Evolutionary conservation across 108 stramenopile species (phyloP).

Genomic region (Pseudonitzschia delicatissima): DNA sequence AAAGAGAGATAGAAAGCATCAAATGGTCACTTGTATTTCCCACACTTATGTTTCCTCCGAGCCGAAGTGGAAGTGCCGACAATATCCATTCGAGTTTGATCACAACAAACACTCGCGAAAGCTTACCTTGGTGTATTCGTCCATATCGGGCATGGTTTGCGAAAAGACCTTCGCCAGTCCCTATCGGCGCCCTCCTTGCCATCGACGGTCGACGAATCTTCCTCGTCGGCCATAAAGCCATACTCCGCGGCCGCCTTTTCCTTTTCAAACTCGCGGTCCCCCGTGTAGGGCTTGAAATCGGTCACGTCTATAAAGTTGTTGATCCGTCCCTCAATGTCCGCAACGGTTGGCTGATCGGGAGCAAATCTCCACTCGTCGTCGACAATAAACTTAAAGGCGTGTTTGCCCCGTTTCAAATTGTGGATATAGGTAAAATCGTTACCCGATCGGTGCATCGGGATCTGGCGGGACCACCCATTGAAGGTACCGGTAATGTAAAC

Average conservation of each 20-base stretch:
- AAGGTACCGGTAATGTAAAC: slow-evolving; percentile 99
- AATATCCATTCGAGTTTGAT: no score
- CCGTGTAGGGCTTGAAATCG: slow-evolving; percentile 94
- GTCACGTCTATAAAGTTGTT: slow-evolving; percentile 99
- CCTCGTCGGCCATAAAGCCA: slow-evolving; percentile 37
- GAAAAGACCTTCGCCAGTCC: slow-evolving; percentile 88
- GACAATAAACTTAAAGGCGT: slow-evolving; percentile 99
- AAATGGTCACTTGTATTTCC: no score
- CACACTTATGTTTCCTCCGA: no score
- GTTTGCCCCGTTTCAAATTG: slow-evolving; percentile 93
- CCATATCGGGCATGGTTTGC: slow-evolving; percentile 90
- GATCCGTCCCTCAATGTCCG: slow-evolving; percentile 96
- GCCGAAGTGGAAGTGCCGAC: no score
- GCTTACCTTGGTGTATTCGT: slow-evolving; percentile 91
- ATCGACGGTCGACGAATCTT: slow-evolving; percentile 2
- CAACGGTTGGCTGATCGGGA: slow-evolving; percentile 95
- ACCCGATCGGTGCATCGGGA: slow-evolving; percentile 99
- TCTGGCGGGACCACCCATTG: slow-evolving; percentile 97
- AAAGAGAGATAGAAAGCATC: no score
- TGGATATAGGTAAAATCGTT: slow-evolving; percentile 99
- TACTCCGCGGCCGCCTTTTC: slow-evolving; percentile 77
- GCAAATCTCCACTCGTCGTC: slow-evolving; percentile 99
- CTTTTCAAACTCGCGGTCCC: slow-evolving; percentile 87
- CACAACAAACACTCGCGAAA: no score
- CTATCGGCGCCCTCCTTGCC: slow-evolving; percentile 44